These are phyloP conservation scores for Purshia tridentata DNA, from an alignment of 306 rosid species.

Conservation along the genomic window DNA sequence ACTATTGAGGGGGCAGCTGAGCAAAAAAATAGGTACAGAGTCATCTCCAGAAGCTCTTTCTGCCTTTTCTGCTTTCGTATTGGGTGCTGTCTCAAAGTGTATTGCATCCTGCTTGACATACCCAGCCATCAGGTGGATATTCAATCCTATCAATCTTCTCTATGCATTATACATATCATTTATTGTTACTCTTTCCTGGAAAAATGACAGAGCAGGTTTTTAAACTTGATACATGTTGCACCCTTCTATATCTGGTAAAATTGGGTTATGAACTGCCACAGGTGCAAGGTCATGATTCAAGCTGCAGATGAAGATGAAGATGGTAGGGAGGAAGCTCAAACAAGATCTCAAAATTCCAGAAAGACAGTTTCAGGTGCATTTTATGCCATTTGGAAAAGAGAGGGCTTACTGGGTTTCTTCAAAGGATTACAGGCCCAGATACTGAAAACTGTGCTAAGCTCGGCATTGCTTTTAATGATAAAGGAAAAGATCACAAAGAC, in stretches of 20 bases:
- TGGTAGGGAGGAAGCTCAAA: conserved; percentile 41
- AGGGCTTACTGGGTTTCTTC: conserved; percentile 83
- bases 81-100: conserved; percentile 93
- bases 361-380: conserved; percentile 73
- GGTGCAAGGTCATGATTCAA: conserved; percentile 92
- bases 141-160: conserved; percentile 22
- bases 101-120: conserved; percentile 87
- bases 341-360: conserved; percentile 41
- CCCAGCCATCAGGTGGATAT: conserved; percentile 92
- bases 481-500: conserved; percentile 86
- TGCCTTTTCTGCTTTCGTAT: conserved; percentile 72
- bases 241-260: neutral
- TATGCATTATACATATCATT: neutral
- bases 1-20: conserved; percentile 45
- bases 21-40: conserved; percentile 42
- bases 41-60: conserved; percentile 81
- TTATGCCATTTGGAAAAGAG: conserved; percentile 67
- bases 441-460: conserved; percentile 86
- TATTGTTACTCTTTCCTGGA: neutral
- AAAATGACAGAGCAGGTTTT: neutral
- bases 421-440: conserved; percentile 91
- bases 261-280: conserved; percentile 29
- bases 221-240: neutral
- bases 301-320: conserved; percentile 68
- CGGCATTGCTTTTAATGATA: conserved; percentile 87